phyloP scores from a whole-genome alignment of 2,329 filamentous ascomycete species.

The Arthrobotrys entomopaga region DNA sequence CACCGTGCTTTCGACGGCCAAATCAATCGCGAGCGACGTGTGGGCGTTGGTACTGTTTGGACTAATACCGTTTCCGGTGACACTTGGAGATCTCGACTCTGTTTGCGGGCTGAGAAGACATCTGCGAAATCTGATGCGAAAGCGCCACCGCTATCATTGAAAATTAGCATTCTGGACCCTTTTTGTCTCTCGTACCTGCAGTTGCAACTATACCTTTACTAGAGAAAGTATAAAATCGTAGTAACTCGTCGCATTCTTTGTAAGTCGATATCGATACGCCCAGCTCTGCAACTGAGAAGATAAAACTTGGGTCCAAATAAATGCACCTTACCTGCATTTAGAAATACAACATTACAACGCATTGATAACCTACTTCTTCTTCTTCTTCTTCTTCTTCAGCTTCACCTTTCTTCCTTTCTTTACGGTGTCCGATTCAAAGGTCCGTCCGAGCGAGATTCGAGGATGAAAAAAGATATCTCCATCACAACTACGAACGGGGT shows the following conservation, averaged over 20 bases:
- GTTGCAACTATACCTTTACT: background rate
- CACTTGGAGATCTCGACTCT: slow-evolving; percentile 24
- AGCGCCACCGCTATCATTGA: slow-evolving; percentile 9
- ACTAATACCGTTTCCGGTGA: slow-evolving; percentile 45
- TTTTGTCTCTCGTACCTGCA: slow-evolving; percentile 27
- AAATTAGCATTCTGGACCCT: slow-evolving; percentile 26
- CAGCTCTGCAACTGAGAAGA: background rate
- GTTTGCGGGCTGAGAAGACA: slow-evolving; percentile 25
- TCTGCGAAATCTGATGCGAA: slow-evolving; percentile 21
- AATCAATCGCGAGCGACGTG: slow-evolving; percentile 13
- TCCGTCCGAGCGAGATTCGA: background rate
- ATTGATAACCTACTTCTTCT: background rate
- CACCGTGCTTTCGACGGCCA: too few relatives aligned
- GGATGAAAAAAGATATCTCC: slow-evolving; percentile 32
- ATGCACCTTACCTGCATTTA: background rate
- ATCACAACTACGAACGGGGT: slow-evolving; percentile 42
- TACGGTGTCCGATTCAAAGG: too few relatives aligned
- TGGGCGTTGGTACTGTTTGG: slow-evolving; percentile 3
- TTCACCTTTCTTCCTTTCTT: too few relatives aligned
- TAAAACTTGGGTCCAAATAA: background rate
- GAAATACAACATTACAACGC: slow-evolving; percentile 49
- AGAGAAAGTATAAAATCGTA: slow-evolving; percentile 22
- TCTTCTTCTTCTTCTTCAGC: too few relatives aligned
- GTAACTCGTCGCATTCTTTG: background rate
- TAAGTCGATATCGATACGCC: background rate